Conservation (phyloP, 192 early-diverging fungal species). For the Coemansia furcata region DNA sequence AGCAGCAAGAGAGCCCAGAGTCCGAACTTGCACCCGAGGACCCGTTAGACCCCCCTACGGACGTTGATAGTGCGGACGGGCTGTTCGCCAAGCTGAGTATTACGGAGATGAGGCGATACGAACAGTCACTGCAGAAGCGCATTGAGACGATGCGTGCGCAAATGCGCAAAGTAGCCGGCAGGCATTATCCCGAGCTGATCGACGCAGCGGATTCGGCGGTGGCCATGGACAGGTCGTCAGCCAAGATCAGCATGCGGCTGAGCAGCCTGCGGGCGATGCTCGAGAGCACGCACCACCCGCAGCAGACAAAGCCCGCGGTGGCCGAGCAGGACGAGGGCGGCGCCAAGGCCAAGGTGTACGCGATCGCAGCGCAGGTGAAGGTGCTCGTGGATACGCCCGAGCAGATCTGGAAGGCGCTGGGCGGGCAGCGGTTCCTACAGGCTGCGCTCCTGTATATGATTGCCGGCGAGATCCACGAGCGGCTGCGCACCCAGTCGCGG, state of each 20-base stretch:
- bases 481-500: constrained; percentile 14
- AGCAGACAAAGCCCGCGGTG: neutral
- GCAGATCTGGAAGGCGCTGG: constrained; percentile 45
- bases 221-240: constrained; percentile 32
- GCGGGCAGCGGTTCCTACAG: constrained; percentile 26
- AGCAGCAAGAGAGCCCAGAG: neutral
- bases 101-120: constrained; percentile 33
- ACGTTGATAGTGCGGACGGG: constrained; percentile 10
- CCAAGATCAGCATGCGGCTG: constrained; percentile 17
- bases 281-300: neutral
- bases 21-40: neutral
- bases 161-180: constrained; percentile 32
- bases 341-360: constrained; percentile 15
- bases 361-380: constrained; percentile 45
- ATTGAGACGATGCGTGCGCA: constrained; percentile 23
- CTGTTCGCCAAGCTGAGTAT: constrained; percentile 36
- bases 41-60: neutral
- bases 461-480: constrained; percentile 29
- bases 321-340: neutral
- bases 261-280: constrained; percentile 16
- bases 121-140: constrained; percentile 25
- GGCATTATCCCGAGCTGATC: constrained; percentile 46
- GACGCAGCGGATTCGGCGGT: constrained; percentile 42
- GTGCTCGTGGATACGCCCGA: constrained; percentile 48
- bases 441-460: constrained; percentile 43